Evolutionary conservation across 2,329 filamentous ascomycete genomes (phyloP).

Genomic region (Xylariaceae sp.): DNA sequence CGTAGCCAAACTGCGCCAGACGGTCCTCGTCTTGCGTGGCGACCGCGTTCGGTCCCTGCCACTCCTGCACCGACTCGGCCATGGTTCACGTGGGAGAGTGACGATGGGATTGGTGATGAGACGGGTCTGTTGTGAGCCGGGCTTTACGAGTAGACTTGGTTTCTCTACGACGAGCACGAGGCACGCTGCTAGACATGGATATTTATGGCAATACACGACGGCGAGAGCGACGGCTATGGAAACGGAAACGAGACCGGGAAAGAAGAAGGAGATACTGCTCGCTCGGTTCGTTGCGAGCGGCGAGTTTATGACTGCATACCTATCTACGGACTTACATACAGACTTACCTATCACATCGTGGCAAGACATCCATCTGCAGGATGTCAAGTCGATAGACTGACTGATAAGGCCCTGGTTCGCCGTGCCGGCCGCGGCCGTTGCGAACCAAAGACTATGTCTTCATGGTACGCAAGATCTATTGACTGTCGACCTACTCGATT

Average conservation of each 20-base stretch:
- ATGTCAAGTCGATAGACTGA: too few species aligned
- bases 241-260: too few species aligned
- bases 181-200: too few species aligned
- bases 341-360: neutral
- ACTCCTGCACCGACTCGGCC: conserved; percentile 23
- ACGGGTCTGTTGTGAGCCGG: neutral
- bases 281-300: neutral
- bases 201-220: too few species aligned
- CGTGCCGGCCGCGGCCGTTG: neutral
- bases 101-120: neutral
- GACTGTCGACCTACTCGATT: neutral
- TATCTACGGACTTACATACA: too few species aligned
- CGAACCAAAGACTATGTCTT: neutral
- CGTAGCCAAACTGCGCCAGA: conserved; percentile 53
- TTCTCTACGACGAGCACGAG: too few species aligned
- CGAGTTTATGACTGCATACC: neutral
- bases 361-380: neutral
- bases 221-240: too few species aligned
- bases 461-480: neutral
- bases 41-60: conserved; percentile 23
- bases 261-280: too few species aligned
- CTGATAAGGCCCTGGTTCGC: neutral
- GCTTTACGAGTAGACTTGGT: neutral
- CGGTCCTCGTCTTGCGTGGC: conserved; percentile 44
- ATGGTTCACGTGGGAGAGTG: conserved; percentile 6